These are phyloP conservation scores for Fusarium chaquense DNA, from an alignment of 2,329 filamentous ascomycete species.

Conservation along the genomic window DNA sequence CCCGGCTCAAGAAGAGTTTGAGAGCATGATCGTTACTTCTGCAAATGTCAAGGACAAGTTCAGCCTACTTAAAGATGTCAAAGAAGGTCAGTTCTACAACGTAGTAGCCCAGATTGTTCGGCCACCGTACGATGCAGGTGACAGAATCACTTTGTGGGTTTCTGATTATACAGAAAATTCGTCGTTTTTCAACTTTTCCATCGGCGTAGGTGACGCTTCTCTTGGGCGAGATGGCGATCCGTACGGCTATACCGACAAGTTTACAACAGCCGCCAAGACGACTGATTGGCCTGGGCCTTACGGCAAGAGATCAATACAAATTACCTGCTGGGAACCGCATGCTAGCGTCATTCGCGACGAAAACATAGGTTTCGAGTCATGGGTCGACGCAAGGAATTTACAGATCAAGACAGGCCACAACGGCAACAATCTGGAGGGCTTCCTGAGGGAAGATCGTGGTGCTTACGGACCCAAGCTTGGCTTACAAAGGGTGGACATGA, in stretches of 20 bases:
- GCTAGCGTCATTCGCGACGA: constrained; percentile 65
- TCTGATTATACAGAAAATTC: constrained; percentile 85
- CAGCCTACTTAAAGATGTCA: constrained; percentile 72
- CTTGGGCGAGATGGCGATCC: constrained; percentile 63
- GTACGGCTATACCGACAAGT: constrained; percentile 63
- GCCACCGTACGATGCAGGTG: constrained; percentile 57
- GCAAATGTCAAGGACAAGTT: constrained; percentile 68
- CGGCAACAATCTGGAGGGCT: constrained; percentile 74
- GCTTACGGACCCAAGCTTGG: constrained; percentile 62
- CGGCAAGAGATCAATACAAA: constrained; percentile 76
- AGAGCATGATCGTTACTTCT: constrained; percentile 54
- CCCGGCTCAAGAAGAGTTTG: constrained; percentile 60
- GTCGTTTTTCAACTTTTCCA: constrained; percentile 66
- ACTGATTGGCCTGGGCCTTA: constrained; percentile 78
- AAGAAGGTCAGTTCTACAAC: constrained; percentile 70
- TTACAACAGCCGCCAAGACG: constrained; percentile 35
- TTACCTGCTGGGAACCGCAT: constrained; percentile 79
- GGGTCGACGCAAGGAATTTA: constrained; percentile 78
- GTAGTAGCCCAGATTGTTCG: constrained; percentile 77
- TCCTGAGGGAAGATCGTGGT: constrained; percentile 71
- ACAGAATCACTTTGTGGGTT: constrained; percentile 74
- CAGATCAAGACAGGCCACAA: constrained; percentile 71
- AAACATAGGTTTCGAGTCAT: constrained; percentile 68
- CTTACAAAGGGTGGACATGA: constrained; percentile 63
- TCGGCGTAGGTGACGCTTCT: constrained; percentile 48